A percentile compares a stretch with the other conserved stretches of the same genome.
Conservation (phyloP, 768 basidiomycete species). For the Boletus speciosus region DNA sequence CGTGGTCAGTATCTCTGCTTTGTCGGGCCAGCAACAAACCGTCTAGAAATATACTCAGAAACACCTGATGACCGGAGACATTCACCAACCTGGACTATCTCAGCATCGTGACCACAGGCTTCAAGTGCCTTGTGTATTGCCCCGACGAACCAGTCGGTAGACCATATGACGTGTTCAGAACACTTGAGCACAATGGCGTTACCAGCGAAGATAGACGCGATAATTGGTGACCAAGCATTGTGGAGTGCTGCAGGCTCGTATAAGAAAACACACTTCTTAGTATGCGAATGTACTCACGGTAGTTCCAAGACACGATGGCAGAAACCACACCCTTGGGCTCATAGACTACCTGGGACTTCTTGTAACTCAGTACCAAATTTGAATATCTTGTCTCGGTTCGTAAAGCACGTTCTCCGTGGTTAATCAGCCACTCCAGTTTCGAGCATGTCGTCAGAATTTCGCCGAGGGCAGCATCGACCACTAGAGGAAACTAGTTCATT, state of each 20-base stretch:
- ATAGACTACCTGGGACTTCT: conserved; percentile 74
- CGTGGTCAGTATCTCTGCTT: conserved; percentile 77
- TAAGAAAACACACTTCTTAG: background rate
- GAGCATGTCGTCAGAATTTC: conserved; percentile 94
- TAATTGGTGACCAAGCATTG: conserved; percentile 90
- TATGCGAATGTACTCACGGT: conserved; percentile 52
- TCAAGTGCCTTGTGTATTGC: conserved; percentile 74
- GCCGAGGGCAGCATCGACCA: conserved; percentile 90
- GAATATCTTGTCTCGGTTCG: conserved; percentile 66
- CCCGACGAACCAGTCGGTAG: conserved; percentile 75
- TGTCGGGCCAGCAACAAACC: conserved; percentile 84
- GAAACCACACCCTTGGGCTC: conserved; percentile 92
- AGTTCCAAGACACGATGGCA: conserved; percentile 94
- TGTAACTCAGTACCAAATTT: conserved; percentile 71
- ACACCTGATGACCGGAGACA: background rate
- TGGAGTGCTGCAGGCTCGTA: conserved; percentile 66
- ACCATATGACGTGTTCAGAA: conserved; percentile 92
- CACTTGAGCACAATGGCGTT: conserved; percentile 90
- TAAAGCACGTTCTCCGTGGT: conserved; percentile 77
- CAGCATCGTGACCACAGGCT: conserved; percentile 79
- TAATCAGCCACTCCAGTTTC: conserved; percentile 90
- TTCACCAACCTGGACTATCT: conserved; percentile 74
- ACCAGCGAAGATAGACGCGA: conserved; percentile 87
- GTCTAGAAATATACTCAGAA: conserved; percentile 41
- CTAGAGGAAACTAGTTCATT: conserved; percentile 38